A percentile compares a stretch with the other conserved stretches of the same genome.
phyloP scores from a whole-genome alignment of 176 grass and related monocot genomes.

The Musa beccarii region DNA sequence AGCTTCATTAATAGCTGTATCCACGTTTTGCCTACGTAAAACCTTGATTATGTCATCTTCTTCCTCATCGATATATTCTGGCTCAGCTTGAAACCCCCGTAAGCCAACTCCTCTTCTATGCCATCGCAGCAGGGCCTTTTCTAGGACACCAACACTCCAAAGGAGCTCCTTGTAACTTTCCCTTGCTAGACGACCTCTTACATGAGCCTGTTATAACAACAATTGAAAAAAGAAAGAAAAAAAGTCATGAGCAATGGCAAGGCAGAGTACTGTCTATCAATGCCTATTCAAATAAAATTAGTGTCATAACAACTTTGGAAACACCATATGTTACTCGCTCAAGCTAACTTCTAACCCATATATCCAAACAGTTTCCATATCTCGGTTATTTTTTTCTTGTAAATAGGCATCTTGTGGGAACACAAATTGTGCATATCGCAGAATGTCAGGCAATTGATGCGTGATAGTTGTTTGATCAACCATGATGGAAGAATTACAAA shows the following conservation, averaged over 20 bases:
- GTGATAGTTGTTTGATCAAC: no score
- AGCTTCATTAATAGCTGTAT: slow-evolving; percentile 57
- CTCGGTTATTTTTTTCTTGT: no score
- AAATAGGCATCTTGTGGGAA: no score
- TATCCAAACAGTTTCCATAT: no score
- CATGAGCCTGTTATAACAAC: slow-evolving; percentile 43
- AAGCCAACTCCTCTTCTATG: slow-evolving; percentile 53
- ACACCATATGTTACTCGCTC: no score
- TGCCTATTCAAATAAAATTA: not conserved
- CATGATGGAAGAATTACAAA: no score
- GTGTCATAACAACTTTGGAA: no score
- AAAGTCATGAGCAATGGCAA: not conserved
- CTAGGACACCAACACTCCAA: slow-evolving; percentile 49
- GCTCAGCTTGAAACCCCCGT: slow-evolving; percentile 36
- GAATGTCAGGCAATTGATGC: no score
- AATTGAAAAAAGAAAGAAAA: slow-evolving; percentile 2
- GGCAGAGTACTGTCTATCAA: not conserved
- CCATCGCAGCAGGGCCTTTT: slow-evolving; percentile 77
- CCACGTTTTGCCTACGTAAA: slow-evolving; percentile 71
- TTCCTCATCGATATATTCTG: slow-evolving; percentile 43
- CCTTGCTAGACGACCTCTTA: slow-evolving; percentile 76
- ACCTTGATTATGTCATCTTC: slow-evolving; percentile 45
- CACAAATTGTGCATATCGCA: no score
- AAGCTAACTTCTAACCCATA: no score
- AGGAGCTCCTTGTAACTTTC: slow-evolving; percentile 49